Conservation (phyloP, 345 rosid genomes). For the Euphorbia lathyris region DNA sequence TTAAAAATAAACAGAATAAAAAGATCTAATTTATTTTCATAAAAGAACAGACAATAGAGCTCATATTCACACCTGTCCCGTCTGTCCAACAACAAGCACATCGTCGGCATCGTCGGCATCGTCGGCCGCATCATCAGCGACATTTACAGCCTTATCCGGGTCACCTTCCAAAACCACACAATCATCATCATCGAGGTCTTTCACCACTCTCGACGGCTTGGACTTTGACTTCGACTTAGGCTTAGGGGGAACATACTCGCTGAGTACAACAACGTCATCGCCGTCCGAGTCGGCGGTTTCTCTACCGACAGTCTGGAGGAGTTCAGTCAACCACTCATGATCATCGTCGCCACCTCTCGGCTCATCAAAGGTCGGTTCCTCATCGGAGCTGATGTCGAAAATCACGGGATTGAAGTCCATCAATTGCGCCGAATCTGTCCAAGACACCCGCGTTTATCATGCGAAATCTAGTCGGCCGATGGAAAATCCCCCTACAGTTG, state of each 20-base stretch:
- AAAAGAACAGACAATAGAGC: neutral
- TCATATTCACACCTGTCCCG: constrained; percentile 21
- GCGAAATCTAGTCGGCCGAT: neutral
- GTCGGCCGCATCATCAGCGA: constrained; percentile 8
- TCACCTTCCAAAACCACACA: constrained; percentile 57
- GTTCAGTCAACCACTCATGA: constrained; percentile 37
- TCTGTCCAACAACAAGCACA: constrained; percentile 26
- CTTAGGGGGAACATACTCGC: constrained; percentile 38
- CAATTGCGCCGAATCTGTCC: neutral
- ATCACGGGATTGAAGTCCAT: constrained; percentile 20
- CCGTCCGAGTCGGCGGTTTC: constrained; percentile 23
- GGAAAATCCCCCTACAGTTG: neutral
- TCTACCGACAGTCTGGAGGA: constrained; percentile 26
- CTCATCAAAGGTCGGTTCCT: constrained; percentile 35
- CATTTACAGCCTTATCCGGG: constrained; percentile 44
- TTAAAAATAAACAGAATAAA: too few relatives aligned
- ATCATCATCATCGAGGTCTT: constrained; percentile 44
- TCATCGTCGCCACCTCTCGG: constrained; percentile 25
- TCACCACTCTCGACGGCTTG: constrained; percentile 17
- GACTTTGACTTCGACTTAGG: constrained; percentile 28
- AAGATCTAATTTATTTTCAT: neutral
- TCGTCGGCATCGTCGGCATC: constrained; percentile 39
- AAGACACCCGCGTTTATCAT: constrained; percentile 1
- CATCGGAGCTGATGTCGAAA: constrained; percentile 61
- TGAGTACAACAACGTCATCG: constrained; percentile 52